Percentiles rank a stretch among this genome's conserved stretches.
phyloP scores from a whole-genome alignment of 495 filamentous ascomycete species.

The Penicillium mononematosum region DNA sequence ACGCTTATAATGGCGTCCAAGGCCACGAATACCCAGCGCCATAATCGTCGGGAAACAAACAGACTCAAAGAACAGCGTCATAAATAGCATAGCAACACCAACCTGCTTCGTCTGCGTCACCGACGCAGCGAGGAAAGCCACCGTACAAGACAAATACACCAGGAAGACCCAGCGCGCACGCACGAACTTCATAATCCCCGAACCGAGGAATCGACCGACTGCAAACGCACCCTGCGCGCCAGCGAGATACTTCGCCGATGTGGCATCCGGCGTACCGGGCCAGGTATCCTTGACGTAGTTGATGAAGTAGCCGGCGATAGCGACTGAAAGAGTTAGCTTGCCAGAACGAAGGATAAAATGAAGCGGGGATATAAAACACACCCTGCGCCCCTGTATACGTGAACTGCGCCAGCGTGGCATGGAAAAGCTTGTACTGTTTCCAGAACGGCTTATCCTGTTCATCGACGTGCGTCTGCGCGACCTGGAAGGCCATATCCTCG shows the following conservation, averaged over 20 bases:
- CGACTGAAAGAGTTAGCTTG: slow-evolving; percentile 40
- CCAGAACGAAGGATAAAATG: not conserved
- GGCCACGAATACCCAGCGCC: slow-evolving; percentile 57
- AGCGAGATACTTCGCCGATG: slow-evolving; percentile 54
- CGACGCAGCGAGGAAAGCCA: slow-evolving; percentile 42
- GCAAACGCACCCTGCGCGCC: slow-evolving; percentile 58
- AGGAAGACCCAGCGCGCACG: slow-evolving; percentile 54
- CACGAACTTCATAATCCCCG: slow-evolving; percentile 51
- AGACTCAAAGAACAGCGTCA: slow-evolving; percentile 61
- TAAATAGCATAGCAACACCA: slow-evolving; percentile 53
- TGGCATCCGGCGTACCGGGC: slow-evolving; percentile 34
- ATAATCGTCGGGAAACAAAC: slow-evolving; percentile 65
- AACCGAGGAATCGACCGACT: slow-evolving; percentile 52
- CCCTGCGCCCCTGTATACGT: slow-evolving; percentile 70
- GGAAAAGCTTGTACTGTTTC: slow-evolving; percentile 55
- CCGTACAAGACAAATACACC: slow-evolving; percentile 36
- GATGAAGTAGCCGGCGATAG: slow-evolving; percentile 65
- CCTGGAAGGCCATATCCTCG: slow-evolving; percentile 57
- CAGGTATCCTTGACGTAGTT: slow-evolving; percentile 52
- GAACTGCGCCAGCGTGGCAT: slow-evolving; percentile 69
- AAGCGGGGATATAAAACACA: slow-evolving; percentile 8
- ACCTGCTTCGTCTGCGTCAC: slow-evolving; percentile 36
- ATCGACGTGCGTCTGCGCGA: slow-evolving; percentile 43
- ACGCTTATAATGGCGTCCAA: slow-evolving; percentile 59
- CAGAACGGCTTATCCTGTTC: slow-evolving; percentile 44